Evolutionary conservation across 805 yeast genomes (phyloP).

Genomic region (Monosporozyma yasuniensis): DNA sequence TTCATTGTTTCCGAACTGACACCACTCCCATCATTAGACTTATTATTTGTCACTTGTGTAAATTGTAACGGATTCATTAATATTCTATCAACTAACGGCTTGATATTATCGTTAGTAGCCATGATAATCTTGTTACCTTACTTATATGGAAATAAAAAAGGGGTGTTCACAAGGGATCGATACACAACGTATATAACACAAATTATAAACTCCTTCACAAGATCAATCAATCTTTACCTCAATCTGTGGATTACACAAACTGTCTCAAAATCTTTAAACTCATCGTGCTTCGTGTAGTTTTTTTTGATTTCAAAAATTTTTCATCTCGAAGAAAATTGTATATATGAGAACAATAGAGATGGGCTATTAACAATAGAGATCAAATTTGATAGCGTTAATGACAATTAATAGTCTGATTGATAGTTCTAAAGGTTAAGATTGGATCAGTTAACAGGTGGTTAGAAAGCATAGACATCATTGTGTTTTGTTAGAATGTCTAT

Average conservation of each 20-base stretch:
- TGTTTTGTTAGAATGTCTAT: neutral
- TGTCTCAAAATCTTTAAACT: neutral
- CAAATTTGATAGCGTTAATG: too few species aligned
- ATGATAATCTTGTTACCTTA: constrained; percentile 6
- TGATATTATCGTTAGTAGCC: constrained; percentile 25
- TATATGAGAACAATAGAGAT: neutral
- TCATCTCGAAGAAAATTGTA: neutral
- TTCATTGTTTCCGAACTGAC: constrained; percentile 4
- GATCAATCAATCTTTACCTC: neutral
- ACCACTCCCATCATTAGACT: neutral
- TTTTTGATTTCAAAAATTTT: neutral
- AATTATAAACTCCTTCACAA: neutral
- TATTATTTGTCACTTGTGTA: constrained; percentile 22
- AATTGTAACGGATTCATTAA: constrained; percentile 55
- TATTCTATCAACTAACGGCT: constrained; percentile 55
- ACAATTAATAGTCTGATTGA: too few species aligned
- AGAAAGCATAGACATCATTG: neutral
- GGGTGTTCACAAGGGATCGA: neutral
- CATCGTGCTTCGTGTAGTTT: neutral
- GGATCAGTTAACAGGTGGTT: neutral
- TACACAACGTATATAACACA: neutral
- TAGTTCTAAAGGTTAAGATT: too few species aligned
- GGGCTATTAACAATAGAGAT: neutral
- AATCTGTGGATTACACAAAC: neutral
- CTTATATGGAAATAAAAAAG: neutral